These are phyloP conservation scores for Diophrys appendiculata DNA, from an alignment of 73 alveolate genomes.

Conservation along the genomic window DNA sequence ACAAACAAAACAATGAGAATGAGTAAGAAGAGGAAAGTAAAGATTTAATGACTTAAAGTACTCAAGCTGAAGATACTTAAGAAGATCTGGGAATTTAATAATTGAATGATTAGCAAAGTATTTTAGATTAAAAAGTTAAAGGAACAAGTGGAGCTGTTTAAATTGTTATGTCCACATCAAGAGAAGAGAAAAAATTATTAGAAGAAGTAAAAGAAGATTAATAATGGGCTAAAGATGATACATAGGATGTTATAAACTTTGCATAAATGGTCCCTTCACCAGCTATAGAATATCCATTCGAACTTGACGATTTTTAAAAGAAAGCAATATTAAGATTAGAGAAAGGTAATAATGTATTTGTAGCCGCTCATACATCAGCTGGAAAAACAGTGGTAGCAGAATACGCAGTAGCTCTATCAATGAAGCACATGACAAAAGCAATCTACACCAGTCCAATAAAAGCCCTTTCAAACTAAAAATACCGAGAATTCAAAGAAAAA, in stretches of 20 bases:
- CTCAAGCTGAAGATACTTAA: too few relatives aligned
- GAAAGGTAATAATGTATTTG: constrained; percentile 89
- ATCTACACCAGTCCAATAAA: constrained; percentile 98
- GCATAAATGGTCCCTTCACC: constrained; percentile 51
- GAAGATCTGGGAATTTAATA: too few relatives aligned
- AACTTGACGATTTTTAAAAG: constrained; percentile 92
- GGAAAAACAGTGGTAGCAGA: constrained; percentile 99
- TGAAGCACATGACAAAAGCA: constrained; percentile 85
- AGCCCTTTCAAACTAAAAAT: constrained; percentile 97
- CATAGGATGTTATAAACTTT: constrained; percentile 23
- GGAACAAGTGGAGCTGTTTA: not conserved
- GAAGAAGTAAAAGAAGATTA: not conserved
- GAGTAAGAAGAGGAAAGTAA: not conserved
- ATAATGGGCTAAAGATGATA: not conserved
- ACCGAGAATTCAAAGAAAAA: constrained; percentile 89
- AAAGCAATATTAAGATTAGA: constrained; percentile 92
- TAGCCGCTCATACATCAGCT: constrained; percentile 99
- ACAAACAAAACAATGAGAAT: too few relatives aligned
- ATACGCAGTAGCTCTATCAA: constrained; percentile 97
- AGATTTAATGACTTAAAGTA: not conserved
- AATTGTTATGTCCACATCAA: not conserved
- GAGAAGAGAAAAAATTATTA: not conserved
- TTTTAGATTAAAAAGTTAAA: not conserved
- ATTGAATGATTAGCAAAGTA: too few relatives aligned
- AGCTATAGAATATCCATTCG: constrained; percentile 80